Base-by-base conservation (phyloP, 2,329 filamentous ascomycete genomes). In the Nothophoma quercina region DNA sequence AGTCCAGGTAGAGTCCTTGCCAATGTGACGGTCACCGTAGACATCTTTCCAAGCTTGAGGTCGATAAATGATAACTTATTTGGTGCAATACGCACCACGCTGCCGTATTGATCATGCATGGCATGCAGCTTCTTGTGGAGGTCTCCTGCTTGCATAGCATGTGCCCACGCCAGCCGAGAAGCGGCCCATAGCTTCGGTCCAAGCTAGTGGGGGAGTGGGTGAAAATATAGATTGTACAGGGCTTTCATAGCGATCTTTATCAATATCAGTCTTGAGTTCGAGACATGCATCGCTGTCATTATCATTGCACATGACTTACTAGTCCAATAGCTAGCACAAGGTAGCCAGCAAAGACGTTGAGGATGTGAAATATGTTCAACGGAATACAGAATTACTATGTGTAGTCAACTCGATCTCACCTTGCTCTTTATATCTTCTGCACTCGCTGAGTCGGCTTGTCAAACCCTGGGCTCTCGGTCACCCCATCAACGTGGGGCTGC, bases 11-110 rank as follows among this genome's bases (percentile, higher is more conserved):
- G 43, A 54, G 29, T 66, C 67, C 9, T 25, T 60, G 29, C 39
- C 65, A 63, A 9, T 51, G 58, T 12, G 55, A 40, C 40, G 8
- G 52, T 67, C 26, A 10, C 33, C 23, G 13, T 69, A 70, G n/a
- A 69, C 65, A 13, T 70, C 63, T 45, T 64, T 64, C 59, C 62
- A 60, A 10, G 63, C 65, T 16, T 50, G 33, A 15, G 55, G 46
- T 60, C 50, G n/a, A 61, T 55, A 34, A 63, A 69, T 0, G 63
- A 68, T 0, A 69, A 51, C 41, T 69, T 64, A 40, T 69, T 59
- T 2, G 66, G 66, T 8, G 66, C 64, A 12, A 69, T 57, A 5
- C 67, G 60, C 6, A 70, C 60, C 13, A 68, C 38, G 2, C 56
- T 53, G 5, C 66, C 67, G 51, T 69, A 70, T 15, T 52, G 56